A percentile compares a stretch with the other conserved stretches of the same genome.
These are phyloP conservation scores for Xylaria venustula DNA, from an alignment of 495 filamentous ascomycete species.

Conservation along the genomic window DNA sequence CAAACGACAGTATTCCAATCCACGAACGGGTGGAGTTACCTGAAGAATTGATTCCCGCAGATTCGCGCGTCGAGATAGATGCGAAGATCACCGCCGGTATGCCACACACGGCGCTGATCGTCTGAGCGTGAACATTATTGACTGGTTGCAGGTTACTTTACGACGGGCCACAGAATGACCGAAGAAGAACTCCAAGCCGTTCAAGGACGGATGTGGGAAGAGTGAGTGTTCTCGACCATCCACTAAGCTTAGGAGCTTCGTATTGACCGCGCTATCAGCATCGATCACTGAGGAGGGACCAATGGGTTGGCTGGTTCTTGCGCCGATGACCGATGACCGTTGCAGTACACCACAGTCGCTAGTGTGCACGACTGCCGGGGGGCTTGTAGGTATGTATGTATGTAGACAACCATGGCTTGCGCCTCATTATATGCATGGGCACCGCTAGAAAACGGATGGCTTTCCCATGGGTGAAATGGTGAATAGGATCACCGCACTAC, in stretches of 20 bases:
- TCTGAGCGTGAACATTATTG: constrained; percentile 13
- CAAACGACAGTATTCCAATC: constrained; percentile 69
- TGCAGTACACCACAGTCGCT: background rate
- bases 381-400: background rate
- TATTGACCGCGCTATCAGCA: constrained; percentile 36
- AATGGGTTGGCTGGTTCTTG: constrained; percentile 1
- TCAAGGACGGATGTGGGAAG: constrained; percentile 90
- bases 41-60: constrained; percentile 89
- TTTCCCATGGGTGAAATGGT: background rate
- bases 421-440: background rate
- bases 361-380: background rate
- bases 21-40: constrained; percentile 91
- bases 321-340: constrained; percentile 9
- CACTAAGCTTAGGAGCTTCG: constrained; percentile 14
- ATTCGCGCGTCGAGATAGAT: constrained; percentile 96
- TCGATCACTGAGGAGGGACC: constrained; percentile 39
- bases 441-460: background rate
- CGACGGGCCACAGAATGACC: constrained; percentile 87
- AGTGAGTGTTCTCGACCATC: constrained; percentile 47
- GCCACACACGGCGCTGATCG: constrained; percentile 22
- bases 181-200: constrained; percentile 82
- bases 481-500: background rate
- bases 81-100: constrained; percentile 97
- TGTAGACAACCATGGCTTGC: background rate
- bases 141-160: constrained; percentile 61